Evolutionary conservation across 2,329 filamentous ascomycete species (phyloP).

Genomic region (Aspergillus ustus): DNA sequence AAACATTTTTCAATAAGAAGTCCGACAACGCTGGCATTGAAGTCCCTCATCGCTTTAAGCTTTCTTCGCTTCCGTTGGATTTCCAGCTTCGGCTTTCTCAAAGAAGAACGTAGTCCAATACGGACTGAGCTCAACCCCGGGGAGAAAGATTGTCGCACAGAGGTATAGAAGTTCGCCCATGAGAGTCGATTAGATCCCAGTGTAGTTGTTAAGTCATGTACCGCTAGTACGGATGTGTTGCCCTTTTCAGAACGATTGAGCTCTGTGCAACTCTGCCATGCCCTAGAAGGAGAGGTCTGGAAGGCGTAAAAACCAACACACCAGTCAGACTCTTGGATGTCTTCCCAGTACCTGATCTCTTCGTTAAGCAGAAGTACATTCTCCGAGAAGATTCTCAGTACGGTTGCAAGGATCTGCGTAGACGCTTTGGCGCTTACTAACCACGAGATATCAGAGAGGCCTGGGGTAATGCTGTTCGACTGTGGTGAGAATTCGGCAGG

Average conservation of each 20-base stretch:
- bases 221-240: slow-evolving; percentile 33
- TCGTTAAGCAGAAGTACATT: slow-evolving; percentile 83
- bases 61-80: slow-evolving; percentile 73
- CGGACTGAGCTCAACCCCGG: slow-evolving; percentile 75
- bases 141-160: slow-evolving; percentile 75
- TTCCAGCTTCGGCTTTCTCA: slow-evolving; percentile 75
- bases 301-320: slow-evolving; percentile 82
- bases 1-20: slow-evolving; percentile 86
- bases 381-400: slow-evolving; percentile 77
- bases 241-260: slow-evolving; percentile 42
- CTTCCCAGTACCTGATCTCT: slow-evolving; percentile 96
- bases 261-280: slow-evolving; percentile 73
- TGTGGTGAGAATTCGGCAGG: not conserved
- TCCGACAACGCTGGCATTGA: slow-evolving; percentile 84
- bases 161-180: slow-evolving; percentile 72
- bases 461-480: slow-evolving; percentile 45
- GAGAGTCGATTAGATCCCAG: not conserved
- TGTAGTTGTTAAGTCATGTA: slow-evolving; percentile 27
- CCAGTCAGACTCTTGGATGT: slow-evolving; percentile 76
- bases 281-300: slow-evolving; percentile 77
- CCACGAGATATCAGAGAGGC: slow-evolving; percentile 86
- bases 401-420: slow-evolving; percentile 83
- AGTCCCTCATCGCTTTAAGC: slow-evolving; percentile 73
- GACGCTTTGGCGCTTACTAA: slow-evolving; percentile 87
- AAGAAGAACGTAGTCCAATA: slow-evolving; percentile 73